Percentiles rank a stretch among this genome's conserved stretches.
Conservation (phyloP, 805 yeast species). For the Monosporozyma unispora region DNA sequence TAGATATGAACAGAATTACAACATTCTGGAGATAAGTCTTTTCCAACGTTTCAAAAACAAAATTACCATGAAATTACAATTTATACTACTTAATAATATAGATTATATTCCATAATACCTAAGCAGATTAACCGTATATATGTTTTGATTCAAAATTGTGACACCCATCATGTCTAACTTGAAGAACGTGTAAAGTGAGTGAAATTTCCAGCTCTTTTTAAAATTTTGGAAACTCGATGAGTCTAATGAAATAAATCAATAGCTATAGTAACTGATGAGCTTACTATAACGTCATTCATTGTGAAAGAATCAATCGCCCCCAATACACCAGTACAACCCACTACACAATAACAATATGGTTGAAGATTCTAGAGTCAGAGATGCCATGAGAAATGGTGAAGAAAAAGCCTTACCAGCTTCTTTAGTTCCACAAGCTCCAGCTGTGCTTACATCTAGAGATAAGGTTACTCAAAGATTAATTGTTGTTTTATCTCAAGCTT, state of each 20-base stretch:
- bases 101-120: too few relatives aligned
- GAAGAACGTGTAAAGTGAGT: background rate
- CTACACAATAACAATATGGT: conserved; percentile 29
- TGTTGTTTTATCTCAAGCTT: conserved; percentile 93
- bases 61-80: too few relatives aligned
- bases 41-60: too few relatives aligned
- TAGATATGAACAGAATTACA: too few relatives aligned
- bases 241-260: background rate
- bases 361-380: conserved; percentile 41
- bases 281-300: too few relatives aligned
- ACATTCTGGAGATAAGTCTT: too few relatives aligned
- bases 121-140: too few relatives aligned
- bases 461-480: conserved; percentile 78
- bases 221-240: background rate
- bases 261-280: too few relatives aligned
- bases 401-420: conserved; percentile 50
- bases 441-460: conserved; percentile 72
- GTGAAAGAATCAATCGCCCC: background rate
- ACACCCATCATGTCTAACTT: background rate
- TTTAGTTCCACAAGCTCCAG: conserved; percentile 80
- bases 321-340: background rate
- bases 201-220: background rate
- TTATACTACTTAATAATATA: too few relatives aligned
- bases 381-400: conserved; percentile 31
- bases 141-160: too few relatives aligned